Evolutionary conservation across 2,329 filamentous ascomycete genomes (phyloP), one percentile per base, ranked within the genome.

Genomic region (Trichoderma atrobrunneum): DNA sequence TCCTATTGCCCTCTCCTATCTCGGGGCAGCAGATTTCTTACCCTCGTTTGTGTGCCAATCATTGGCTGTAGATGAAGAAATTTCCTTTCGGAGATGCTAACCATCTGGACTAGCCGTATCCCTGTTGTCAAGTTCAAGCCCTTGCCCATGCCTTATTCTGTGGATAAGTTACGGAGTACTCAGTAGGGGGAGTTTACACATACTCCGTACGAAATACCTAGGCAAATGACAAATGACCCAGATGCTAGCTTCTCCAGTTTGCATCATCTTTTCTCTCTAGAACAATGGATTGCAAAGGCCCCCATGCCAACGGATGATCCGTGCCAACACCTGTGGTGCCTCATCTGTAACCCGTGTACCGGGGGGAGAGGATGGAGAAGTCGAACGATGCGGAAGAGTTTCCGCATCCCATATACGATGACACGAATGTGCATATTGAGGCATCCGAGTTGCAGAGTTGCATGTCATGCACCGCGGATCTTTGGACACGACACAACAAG

Each of bases 371-470:
- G 7, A 48, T 54, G 62, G 43, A 24, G 63, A 12, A 34, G 18
- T 28, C 28, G 57, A 24, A n/a, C 18, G 63, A 28, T 57, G 63
- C 30, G 48, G 63, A 56, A 66, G 8, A 3, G 12, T 6, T 56
- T 66, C 51, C 63, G 48, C 43, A 18, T 51, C 26, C 48, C 30
- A 64, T 30, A 32, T 43, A 51, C 39, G 26, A 39, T 30, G 57
- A 66, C 24, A 66, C 63, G 63, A 67, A 26, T 67, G 34, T 67
- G 64, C 64, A 34, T 34, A 60, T 69, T 28, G 66, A 69, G 66
- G 34, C 63, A 57, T 66, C 63, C 30, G 26, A 51, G 26, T 18
- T 21, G 16, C n/a, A n/a, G n/a, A n/a, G n/a, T n/a, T n/a, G 30
- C 16, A 43, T 43, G 39, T 26, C 66, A 69, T 60, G 66, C 66